Evolutionary conservation across 176 grass and related monocot species (phyloP).

Genomic region (Aegilops tauschii): DNA sequence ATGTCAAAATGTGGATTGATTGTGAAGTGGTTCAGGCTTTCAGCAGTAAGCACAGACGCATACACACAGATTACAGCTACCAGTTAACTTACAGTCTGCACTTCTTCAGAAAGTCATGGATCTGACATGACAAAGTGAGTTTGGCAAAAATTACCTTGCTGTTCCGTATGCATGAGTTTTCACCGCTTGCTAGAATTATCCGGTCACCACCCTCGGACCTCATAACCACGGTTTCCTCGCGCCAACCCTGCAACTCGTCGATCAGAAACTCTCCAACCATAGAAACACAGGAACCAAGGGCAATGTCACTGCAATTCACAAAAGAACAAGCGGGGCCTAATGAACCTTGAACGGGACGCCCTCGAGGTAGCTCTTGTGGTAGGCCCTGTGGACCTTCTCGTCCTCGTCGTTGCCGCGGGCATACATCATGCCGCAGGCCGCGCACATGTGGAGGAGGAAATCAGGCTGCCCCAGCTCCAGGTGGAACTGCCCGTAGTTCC

Average conservation of each 20-base stretch:
- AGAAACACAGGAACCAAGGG: neutral
- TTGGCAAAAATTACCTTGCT: conserved; percentile 38
- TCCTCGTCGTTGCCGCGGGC: conserved; percentile 67
- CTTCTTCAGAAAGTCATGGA: conserved; percentile 9
- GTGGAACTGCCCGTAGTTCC: conserved; percentile 83
- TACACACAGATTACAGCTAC: neutral
- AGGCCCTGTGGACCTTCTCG: conserved; percentile 75
- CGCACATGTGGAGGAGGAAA: conserved; percentile 75
- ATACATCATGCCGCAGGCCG: conserved; percentile 82
- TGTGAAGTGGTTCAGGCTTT: neutral
- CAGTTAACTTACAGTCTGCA: neutral
- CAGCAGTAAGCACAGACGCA: neutral
- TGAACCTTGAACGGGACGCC: conserved; percentile 76
- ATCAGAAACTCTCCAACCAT: neutral
- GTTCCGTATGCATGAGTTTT: conserved; percentile 41
- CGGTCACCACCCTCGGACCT: conserved; percentile 39
- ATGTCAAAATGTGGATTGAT: neutral
- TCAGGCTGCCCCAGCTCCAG: conserved; percentile 89
- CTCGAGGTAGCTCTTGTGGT: conserved; percentile 71
- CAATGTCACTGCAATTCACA: neutral
- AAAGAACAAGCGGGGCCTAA: neutral
- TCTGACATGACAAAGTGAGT: neutral
- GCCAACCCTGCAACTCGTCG: conserved; percentile 57
- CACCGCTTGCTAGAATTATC: conserved; percentile 40
- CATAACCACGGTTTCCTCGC: conserved; percentile 56